A percentile compares a stretch with the other conserved stretches of the same genome.
phyloP scores from a whole-genome alignment of 495 filamentous ascomycete species.

The Aspergillus funiculosus region DNA sequence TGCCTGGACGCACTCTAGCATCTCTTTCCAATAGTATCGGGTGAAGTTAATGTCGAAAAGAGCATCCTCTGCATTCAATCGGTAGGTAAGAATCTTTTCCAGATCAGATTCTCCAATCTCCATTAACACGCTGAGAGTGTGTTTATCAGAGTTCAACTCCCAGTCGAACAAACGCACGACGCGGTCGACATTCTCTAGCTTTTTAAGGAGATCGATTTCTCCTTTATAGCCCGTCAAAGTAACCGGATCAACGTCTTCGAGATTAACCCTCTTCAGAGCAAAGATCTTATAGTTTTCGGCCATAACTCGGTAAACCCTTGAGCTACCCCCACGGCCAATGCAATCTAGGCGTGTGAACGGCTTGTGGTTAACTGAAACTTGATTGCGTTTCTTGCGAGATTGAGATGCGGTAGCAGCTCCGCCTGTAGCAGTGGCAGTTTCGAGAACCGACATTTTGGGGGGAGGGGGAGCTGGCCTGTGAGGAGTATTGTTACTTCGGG shows the following conservation, averaged over 20 bases:
- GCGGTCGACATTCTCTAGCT: conserved; percentile 74
- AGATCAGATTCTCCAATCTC: conserved; percentile 96
- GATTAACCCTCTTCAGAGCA: conserved; percentile 84
- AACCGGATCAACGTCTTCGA: conserved; percentile 81
- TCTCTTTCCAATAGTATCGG: conserved; percentile 98
- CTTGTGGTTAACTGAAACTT: conserved; percentile 85
- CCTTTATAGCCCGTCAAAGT: conserved; percentile 89
- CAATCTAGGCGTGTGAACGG: conserved; percentile 82
- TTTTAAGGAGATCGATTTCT: conserved; percentile 87
- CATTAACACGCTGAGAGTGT: conserved; percentile 88
- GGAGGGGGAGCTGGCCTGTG: conserved; percentile 73
- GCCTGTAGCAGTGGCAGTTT: conserved; percentile 80
- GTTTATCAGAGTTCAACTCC: conserved; percentile 85
- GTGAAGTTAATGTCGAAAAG: conserved; percentile 81
- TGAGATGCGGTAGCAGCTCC: conserved; percentile 69
- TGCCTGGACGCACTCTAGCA: conserved; percentile 89
- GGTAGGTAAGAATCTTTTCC: conserved; percentile 72
- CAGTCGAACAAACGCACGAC: conserved; percentile 88
- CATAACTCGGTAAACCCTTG: conserved; percentile 92
- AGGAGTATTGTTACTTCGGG: conserved; percentile 76
- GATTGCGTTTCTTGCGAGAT: conserved; percentile 65
- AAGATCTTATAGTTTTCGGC: conserved; percentile 94
- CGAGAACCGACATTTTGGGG: conserved; percentile 91
- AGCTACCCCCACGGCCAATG: conserved; percentile 86
- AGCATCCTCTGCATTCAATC: conserved; percentile 65